Base-by-base conservation (phyloP, 1,139 yeast species). In the Scheffersomyces illinoinensis region DNA sequence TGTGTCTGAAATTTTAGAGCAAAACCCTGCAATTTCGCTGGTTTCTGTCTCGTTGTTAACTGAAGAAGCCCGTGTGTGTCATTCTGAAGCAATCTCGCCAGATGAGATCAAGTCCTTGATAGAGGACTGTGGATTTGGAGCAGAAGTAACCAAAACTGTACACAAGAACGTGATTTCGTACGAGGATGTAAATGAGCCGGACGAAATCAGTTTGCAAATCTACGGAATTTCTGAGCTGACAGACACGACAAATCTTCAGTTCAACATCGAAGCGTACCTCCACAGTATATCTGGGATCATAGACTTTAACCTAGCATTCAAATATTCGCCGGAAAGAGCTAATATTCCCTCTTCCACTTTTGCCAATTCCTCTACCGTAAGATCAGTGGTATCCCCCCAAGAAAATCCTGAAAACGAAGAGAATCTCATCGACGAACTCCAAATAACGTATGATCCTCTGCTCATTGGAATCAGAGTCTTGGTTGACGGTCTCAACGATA, bases 391-490 rank as follows among this genome's bases (percentile, higher is more conserved):
- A 47, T 56, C 67, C 24, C 60, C 64, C 50, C 58, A 53, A 3
- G 64, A 60, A 18, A 53, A 55, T 21, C 48, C 58, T 18, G 59
- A 60, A 52, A 65, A 67, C 54, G 60, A 58, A 55, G 70, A 62
- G 18, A 63, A 68, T 58, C 52, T 68, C 12, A 61, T 66, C 7
- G 69, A 68, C 59, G 80, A 77, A 62, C 85, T 89, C 33, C 65
- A 70, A 4, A 73, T 87, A 4, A 67, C 69, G 1, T 89, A 81
- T 67, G 78, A 84, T 64, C 71, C 86, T 0, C 59, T 69, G 3
- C 52, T 66, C 0, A 67, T 83, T 1, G 96, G 96, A 0, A 78
- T 88, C 1, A 77, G 97, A 56, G 78, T 75, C 47, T 75, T 91
- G 21, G 77, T 89, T 1, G 79, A 79, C 43, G 76, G 79, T 1